Evolutionary conservation across 2,329 filamentous ascomycete species (phyloP).

Genomic region (Zymoseptoria passerinii): DNA sequence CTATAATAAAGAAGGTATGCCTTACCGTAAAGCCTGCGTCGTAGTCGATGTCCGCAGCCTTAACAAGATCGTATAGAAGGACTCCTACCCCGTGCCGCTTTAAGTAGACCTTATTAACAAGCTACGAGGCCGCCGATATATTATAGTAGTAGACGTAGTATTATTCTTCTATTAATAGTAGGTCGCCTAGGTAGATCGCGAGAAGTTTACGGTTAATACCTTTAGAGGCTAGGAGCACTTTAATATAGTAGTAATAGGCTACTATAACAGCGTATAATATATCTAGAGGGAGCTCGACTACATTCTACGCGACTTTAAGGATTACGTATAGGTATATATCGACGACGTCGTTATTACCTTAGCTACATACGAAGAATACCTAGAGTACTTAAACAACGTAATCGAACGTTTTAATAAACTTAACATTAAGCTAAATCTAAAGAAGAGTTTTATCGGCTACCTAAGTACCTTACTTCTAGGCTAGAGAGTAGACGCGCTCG

Average conservation of each 20-base stretch:
- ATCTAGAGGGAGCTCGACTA: neutral
- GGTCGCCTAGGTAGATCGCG: neutral
- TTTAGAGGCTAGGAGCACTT: neutral
- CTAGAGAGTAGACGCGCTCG: neutral
- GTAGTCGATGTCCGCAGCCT: neutral
- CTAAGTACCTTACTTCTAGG: neutral
- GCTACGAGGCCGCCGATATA: neutral
- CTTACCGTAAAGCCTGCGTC: neutral
- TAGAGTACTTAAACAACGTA: neutral
- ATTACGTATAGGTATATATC: neutral
- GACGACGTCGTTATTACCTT: neutral
- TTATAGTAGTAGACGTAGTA: neutral
- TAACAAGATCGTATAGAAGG: neutral
- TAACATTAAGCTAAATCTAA: neutral
- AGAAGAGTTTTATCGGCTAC: neutral
- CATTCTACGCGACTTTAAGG: neutral
- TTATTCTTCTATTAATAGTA: conserved; percentile 4
- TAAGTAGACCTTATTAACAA: neutral
- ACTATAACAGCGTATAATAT: neutral
- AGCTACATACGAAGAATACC: neutral
- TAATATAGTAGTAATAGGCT: conserved; percentile 1
- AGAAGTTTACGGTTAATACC: conserved; percentile 5
- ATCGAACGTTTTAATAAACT: neutral
- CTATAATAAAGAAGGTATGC: neutral
- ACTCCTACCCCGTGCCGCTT: neutral